Percentiles rank a stretch among this genome's conserved stretches.
Conservation (phyloP, 2,329 filamentous ascomycete species). For the Chalaropsis thielavioides region DNA sequence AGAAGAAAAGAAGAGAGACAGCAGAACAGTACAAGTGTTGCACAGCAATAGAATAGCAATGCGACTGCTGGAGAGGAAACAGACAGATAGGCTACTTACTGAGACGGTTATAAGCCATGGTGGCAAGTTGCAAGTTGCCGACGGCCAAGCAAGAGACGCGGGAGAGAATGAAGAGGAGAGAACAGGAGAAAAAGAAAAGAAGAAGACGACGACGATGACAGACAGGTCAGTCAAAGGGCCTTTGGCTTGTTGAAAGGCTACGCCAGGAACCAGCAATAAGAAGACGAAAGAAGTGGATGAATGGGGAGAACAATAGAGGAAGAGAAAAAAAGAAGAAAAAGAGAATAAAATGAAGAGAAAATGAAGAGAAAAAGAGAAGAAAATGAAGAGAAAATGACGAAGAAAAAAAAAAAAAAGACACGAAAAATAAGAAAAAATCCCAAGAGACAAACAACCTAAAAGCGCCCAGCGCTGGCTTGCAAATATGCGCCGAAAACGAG, state of each 20-base stretch:
- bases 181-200: not conserved
- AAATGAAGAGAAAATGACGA: not conserved
- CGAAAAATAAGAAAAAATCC: not conserved
- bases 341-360: not conserved
- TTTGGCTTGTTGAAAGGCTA: not conserved
- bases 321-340: not conserved
- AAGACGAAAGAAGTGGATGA: not conserved
- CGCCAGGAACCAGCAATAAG: too few relatives aligned
- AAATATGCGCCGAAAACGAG: not conserved
- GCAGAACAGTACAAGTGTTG: not conserved
- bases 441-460: not conserved
- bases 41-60: not conserved
- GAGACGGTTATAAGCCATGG: constrained; percentile 19
- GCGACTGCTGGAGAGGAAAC: not conserved
- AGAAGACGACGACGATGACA: not conserved
- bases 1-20: not conserved
- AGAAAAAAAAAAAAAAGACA: not conserved
- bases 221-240: not conserved
- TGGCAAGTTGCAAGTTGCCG: not conserved
- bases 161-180: not conserved
- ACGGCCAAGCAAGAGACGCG: not conserved
- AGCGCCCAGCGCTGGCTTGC: not conserved
- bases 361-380: not conserved
- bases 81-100: constrained; percentile 16
- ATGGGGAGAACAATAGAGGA: not conserved